phyloP scores from a whole-genome alignment of 768 basidiomycete genomes.

The Cubamyces sp. region DNA sequence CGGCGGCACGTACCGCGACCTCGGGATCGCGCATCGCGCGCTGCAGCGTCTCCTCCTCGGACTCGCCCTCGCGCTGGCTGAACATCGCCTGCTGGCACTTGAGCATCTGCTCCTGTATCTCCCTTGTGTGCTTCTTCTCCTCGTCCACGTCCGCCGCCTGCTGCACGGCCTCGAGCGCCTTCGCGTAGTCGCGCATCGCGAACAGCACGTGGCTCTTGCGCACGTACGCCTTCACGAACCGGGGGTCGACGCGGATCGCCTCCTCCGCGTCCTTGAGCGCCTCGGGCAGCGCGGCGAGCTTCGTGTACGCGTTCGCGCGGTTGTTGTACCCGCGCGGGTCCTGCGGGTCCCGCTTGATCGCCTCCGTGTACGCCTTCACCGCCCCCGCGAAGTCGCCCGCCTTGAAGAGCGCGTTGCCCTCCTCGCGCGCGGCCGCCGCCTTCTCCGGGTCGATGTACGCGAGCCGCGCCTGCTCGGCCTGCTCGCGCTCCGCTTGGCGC shows the following conservation, averaged over 20 bases:
- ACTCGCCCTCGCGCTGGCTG: constrained; percentile 79
- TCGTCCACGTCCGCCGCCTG: constrained; percentile 76
- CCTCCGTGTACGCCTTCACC: constrained; percentile 92
- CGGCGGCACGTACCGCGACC: constrained; percentile 68
- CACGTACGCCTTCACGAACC: constrained; percentile 94
- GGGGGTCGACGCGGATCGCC: constrained; percentile 89
- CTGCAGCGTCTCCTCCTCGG: constrained; percentile 89
- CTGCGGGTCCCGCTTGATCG: constrained; percentile 91
- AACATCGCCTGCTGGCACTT: constrained; percentile 84
- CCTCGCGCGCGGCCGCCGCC: constrained; percentile 83
- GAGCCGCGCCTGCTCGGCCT: constrained; percentile 75
- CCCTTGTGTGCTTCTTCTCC: constrained; percentile 79
- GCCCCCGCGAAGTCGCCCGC: constrained; percentile 88
- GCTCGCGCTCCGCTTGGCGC: constrained; percentile 77
- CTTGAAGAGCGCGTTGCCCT: constrained; percentile 94
- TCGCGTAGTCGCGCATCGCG: constrained; percentile 89
- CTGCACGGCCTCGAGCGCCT: constrained; percentile 84
- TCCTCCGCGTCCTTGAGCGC: constrained; percentile 95
- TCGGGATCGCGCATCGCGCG: constrained; percentile 98
- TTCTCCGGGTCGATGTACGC: constrained; percentile 89
- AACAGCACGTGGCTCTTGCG: constrained; percentile 87
- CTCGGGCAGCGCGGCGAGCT: constrained; percentile 91
- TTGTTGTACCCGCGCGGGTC: constrained; percentile 97
- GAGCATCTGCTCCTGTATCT: constrained; percentile 79
- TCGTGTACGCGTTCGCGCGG: constrained; percentile 96